These are phyloP conservation scores for Mucor indicus DNA, from an alignment of 371 early-diverging fungal genomes.

Conservation along the genomic window DNA sequence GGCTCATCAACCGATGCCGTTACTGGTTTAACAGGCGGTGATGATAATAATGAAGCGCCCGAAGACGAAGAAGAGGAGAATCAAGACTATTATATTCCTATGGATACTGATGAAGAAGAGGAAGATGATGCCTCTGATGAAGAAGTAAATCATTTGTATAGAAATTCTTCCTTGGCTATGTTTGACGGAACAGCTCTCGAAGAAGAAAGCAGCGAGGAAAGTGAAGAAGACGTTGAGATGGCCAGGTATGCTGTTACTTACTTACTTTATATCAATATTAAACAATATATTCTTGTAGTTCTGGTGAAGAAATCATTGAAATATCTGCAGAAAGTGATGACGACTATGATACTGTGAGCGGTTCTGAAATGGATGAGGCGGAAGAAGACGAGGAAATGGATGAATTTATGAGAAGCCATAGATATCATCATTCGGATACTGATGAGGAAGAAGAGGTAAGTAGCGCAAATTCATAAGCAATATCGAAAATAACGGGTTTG, in stretches of 20 bases:
- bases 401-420: conserved; percentile 15
- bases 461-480: background rate
- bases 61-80: conserved; percentile 4
- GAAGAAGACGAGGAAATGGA: conserved; percentile 35
- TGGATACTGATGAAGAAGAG: conserved; percentile 31
- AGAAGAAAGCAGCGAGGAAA: conserved; percentile 9
- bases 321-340: conserved; percentile 1
- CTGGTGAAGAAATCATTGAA: conserved; percentile 12
- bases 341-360: conserved; percentile 13
- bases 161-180: conserved; percentile 27
- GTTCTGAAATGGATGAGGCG: conserved; percentile 39
- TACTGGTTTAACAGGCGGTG: background rate
- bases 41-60: background rate
- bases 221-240: conserved; percentile 24
- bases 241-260: no score
- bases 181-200: conserved; percentile 22
- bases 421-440: conserved; percentile 20
- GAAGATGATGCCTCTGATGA: conserved; percentile 22
- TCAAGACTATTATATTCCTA: conserved; percentile 11
- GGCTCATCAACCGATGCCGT: background rate
- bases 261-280: no score
- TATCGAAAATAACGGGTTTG: no score
- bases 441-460: conserved; percentile 15
- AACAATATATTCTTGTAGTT: no score
- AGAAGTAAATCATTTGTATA: conserved; percentile 16